Evolutionary conservation across 2,329 filamentous ascomycete genomes (phyloP).

Genomic region (Biscogniauxia sp.): DNA sequence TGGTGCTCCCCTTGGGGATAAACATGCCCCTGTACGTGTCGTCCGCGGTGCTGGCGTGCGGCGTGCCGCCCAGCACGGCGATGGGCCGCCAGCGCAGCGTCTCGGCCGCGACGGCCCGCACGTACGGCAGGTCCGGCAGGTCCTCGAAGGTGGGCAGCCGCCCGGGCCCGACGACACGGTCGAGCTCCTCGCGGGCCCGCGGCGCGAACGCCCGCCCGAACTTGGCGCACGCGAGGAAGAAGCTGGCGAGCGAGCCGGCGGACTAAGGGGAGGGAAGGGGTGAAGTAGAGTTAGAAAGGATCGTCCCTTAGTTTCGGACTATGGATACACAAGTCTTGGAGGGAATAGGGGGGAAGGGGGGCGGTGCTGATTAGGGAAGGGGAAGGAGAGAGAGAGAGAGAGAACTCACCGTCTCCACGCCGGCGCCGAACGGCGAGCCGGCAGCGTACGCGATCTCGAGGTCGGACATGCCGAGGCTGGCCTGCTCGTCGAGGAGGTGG

Average conservation of each 20-base stretch:
- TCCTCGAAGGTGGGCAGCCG: conserved; percentile 39
- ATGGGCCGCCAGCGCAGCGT: conserved; percentile 42
- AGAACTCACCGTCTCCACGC: conserved; percentile 40
- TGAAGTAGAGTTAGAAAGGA: too few relatives aligned
- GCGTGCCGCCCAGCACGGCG: conserved; percentile 42
- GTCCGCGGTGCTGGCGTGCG: conserved; percentile 45
- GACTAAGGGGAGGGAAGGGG: too few relatives aligned
- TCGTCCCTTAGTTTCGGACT: too few relatives aligned
- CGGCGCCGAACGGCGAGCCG: conserved; percentile 44
- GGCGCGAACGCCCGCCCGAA: conserved; percentile 48
- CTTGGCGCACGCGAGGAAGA: conserved; percentile 52
- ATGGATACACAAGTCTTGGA: too few relatives aligned
- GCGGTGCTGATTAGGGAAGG: too few relatives aligned
- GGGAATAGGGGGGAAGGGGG: too few relatives aligned
- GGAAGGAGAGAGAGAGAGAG: conserved; percentile 8
- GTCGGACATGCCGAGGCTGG: conserved; percentile 39
- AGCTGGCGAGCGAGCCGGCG: conserved; percentile 46
- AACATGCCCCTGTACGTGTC: conserved; percentile 42
- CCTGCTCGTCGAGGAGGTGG: conserved; percentile 40
- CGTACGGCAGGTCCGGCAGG: conserved; percentile 32
- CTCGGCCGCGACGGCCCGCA: conserved; percentile 38
- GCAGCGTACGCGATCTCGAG: conserved; percentile 44
- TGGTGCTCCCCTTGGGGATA: conserved; percentile 41
- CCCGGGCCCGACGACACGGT: conserved; percentile 36
- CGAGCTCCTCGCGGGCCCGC: conserved; percentile 39